These are phyloP conservation scores for Carex cristatella DNA, from an alignment of 176 grass and related monocot genomes.

Conservation along the genomic window DNA sequence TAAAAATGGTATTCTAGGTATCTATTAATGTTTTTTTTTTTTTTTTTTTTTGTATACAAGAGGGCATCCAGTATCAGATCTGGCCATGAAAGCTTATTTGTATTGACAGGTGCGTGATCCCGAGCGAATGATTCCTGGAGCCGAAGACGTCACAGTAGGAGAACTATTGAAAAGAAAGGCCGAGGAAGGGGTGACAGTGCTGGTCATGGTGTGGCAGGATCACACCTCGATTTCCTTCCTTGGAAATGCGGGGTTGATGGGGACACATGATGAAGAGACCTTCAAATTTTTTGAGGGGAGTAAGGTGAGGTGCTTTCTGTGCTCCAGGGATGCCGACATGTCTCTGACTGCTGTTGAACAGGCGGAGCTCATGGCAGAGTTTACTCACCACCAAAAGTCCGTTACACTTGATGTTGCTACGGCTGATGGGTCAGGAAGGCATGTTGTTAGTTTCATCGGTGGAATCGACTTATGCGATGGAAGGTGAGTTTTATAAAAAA, in stretches of 20 bases:
- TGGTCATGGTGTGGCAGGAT: constrained; percentile 97
- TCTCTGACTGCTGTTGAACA: constrained; percentile 58
- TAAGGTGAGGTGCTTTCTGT: constrained; percentile 76
- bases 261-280: constrained; percentile 80
- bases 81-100: not conserved
- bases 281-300: constrained; percentile 53
- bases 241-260: constrained; percentile 61
- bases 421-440: constrained; percentile 2
- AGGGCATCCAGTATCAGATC: not conserved
- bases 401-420: constrained; percentile 50
- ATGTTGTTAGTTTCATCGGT: constrained; percentile 67
- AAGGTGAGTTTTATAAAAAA: constrained; percentile 12
- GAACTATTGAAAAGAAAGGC: constrained; percentile 73
- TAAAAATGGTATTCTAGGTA: not conserved
- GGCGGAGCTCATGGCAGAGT: constrained; percentile 40
- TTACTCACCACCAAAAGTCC: constrained; percentile 95
- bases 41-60: not conserved
- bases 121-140: constrained; percentile 43
- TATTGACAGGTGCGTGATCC: constrained; percentile 45
- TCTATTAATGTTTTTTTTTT: not conserved
- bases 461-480: constrained; percentile 54
- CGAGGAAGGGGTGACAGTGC: constrained; percentile 64
- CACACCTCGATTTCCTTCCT: constrained; percentile 60
- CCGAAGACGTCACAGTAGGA: constrained; percentile 51
- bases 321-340: constrained; percentile 47